Evolutionary conservation across 2,329 filamentous ascomycete genomes (phyloP).

Genomic region (Diaporthe sp.): DNA sequence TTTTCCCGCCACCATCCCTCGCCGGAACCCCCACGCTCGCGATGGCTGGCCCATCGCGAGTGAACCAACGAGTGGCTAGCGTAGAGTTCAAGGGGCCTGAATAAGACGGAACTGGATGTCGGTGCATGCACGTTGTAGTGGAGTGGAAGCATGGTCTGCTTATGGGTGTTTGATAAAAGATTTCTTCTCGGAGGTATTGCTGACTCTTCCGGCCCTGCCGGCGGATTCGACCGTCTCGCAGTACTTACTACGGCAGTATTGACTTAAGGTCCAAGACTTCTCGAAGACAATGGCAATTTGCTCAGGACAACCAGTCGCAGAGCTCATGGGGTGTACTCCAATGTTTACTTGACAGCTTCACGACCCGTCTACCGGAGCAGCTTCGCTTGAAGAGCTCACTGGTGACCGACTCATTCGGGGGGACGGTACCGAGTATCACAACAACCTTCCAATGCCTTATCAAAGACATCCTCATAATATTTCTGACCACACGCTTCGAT

Average conservation of each 20-base stretch:
- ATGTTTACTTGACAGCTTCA: neutral
- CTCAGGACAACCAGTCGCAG: neutral
- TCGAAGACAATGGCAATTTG: neutral
- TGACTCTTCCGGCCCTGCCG: neutral
- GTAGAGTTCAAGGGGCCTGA: neutral
- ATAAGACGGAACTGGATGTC: neutral
- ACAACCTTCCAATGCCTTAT: neutral
- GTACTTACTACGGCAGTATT: neutral
- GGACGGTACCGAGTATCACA: neutral
- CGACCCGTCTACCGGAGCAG: no score
- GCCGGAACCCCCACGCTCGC: neutral
- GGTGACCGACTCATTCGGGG: neutral
- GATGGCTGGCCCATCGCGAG: no score
- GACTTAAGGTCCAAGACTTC: neutral
- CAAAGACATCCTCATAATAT: neutral
- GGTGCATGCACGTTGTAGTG: neutral
- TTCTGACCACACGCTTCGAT: neutral
- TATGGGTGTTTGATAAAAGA: neutral
- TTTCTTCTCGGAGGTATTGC: neutral
- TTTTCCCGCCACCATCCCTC: neutral
- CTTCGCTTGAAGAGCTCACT: neutral
- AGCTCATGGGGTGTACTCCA: neutral
- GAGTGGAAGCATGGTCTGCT: neutral
- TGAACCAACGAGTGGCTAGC: neutral
- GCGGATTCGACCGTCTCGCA: neutral